Percentiles rank a stretch among this genome's conserved stretches.
Conservation (phyloP, 2,329 filamentous ascomycete genomes). For the Scedosporium dehoogii region DNA sequence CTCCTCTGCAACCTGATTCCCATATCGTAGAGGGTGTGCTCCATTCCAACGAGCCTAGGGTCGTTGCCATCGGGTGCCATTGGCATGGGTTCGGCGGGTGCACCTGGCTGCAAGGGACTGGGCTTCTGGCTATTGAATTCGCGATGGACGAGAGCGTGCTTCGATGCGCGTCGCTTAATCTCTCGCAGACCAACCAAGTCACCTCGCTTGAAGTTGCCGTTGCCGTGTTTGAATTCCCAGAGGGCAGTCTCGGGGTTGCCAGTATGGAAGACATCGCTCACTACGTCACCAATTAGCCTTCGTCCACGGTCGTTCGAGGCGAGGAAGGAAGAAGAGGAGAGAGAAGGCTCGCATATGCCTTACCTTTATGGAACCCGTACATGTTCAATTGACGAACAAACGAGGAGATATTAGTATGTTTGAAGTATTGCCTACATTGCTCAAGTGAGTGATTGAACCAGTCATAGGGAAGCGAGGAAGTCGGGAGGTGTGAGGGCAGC, state of each 20-base stretch:
- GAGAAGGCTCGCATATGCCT: conserved; percentile 3
- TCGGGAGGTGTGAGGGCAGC: conserved; percentile 25
- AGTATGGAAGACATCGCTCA: conserved; percentile 97
- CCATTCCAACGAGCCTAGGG: conserved; percentile 61
- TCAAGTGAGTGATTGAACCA: background rate
- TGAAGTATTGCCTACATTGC: conserved; percentile 79
- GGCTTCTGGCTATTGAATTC: conserved; percentile 69
- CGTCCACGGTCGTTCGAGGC: background rate
- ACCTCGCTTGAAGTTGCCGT: conserved; percentile 91
- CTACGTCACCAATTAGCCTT: conserved; percentile 31
- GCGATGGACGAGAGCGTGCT: conserved; percentile 85
- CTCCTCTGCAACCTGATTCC: conserved; percentile 65
- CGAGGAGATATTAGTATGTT: conserved; percentile 97
- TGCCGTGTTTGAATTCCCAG: conserved; percentile 98
- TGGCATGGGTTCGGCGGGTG: conserved; percentile 73
- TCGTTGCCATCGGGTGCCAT: conserved; percentile 65
- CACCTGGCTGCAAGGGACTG: conserved; percentile 43
- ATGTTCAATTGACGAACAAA: conserved; percentile 98
- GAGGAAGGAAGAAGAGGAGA: conserved; percentile 1
- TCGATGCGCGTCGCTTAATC: conserved; percentile 88
- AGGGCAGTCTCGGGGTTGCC: conserved; percentile 85
- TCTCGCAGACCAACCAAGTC: conserved; percentile 85
- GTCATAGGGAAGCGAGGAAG: background rate
- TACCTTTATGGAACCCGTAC: conserved; percentile 99
- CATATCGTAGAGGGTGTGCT: conserved; percentile 76